Percentiles rank a stretch among this genome's conserved stretches.
Evolutionary conservation across 768 basidiomycete genomes (phyloP).

Genomic region (Lepiota brunneoincarnata): DNA sequence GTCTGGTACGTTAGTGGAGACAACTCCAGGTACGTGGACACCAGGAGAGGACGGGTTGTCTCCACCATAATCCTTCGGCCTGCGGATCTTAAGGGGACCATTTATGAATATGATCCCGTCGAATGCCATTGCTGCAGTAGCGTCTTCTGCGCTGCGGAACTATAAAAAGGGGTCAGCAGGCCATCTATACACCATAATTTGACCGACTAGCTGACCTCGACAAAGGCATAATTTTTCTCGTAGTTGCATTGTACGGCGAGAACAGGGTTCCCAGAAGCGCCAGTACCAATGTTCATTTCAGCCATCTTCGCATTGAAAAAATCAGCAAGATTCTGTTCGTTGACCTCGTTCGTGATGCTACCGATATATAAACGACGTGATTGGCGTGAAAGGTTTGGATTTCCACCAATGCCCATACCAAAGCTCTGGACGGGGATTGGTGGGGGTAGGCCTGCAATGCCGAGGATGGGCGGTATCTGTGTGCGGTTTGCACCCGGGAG

Average conservation of each 20-base stretch:
- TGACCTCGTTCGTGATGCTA: slow-evolving; percentile 92
- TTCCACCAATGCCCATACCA: slow-evolving; percentile 82
- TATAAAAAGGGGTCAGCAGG: slow-evolving; percentile 29
- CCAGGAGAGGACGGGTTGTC: slow-evolving; percentile 59
- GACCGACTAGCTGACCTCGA: slow-evolving; percentile 62
- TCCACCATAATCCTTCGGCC: slow-evolving; percentile 96
- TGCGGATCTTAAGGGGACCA: slow-evolving; percentile 93
- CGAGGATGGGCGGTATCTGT: slow-evolving; percentile 79
- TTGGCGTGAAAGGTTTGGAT: slow-evolving; percentile 90
- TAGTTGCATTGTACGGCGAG: slow-evolving; percentile 95
- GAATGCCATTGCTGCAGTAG: slow-evolving; percentile 94
- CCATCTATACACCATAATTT: neutral
- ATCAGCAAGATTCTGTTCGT: slow-evolving; percentile 85
- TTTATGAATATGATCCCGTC: slow-evolving; percentile 97
- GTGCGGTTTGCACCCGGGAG: slow-evolving; percentile 93
- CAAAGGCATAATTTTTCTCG: slow-evolving; percentile 98
- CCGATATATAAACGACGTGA: slow-evolving; percentile 95
- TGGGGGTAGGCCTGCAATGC: slow-evolving; percentile 77
- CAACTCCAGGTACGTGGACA: slow-evolving; percentile 88
- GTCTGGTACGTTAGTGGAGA: slow-evolving; percentile 96
- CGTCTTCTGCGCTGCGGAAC: slow-evolving; percentile 98
- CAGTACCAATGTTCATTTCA: slow-evolving; percentile 86
- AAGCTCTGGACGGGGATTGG: slow-evolving; percentile 83
- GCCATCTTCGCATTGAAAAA: slow-evolving; percentile 98
- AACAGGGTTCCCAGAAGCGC: slow-evolving; percentile 84